Evolutionary conservation across 2,329 filamentous ascomycete genomes (phyloP).

Genomic region (Chrysoporthe puriensis): DNA sequence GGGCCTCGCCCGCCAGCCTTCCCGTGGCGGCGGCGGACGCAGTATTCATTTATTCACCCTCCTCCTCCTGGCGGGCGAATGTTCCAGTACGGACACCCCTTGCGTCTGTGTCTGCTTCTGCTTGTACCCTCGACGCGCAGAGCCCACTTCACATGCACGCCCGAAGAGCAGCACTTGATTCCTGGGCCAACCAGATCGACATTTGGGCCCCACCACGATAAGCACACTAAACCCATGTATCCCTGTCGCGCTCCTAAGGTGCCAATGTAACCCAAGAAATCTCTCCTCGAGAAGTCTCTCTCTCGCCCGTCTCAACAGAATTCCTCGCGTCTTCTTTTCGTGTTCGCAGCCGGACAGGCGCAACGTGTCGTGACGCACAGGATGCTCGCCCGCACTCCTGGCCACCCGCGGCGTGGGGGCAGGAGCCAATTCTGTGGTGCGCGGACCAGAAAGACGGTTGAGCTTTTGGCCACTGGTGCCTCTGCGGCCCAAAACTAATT

Average conservation of each 20-base stretch:
- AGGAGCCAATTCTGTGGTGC: too few species aligned
- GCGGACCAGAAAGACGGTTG: slow-evolving; percentile 2
- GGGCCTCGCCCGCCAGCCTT: not conserved
- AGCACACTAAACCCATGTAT: slow-evolving; percentile 7
- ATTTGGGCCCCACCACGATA: slow-evolving; percentile 1
- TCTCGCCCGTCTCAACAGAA: slow-evolving; percentile 13
- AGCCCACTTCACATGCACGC: slow-evolving; percentile 21
- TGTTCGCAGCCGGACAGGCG: not conserved
- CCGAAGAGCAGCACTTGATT: slow-evolving; percentile 3
- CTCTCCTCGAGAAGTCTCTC: slow-evolving; percentile 4
- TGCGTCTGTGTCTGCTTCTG: slow-evolving; percentile 4
- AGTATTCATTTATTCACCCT: not conserved
- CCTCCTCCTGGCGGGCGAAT: not conserved
- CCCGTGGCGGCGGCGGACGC: not conserved
- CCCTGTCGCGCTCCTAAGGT: slow-evolving; percentile 2
- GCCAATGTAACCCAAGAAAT: slow-evolving; percentile 1
- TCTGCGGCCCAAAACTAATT: not conserved
- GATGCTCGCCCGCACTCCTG: not conserved
- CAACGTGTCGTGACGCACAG: not conserved
- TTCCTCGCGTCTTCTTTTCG: slow-evolving; percentile 1
- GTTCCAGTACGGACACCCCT: not conserved
- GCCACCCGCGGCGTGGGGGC: not conserved
- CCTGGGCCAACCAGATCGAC: slow-evolving; percentile 4
- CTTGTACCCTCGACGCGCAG: not conserved
- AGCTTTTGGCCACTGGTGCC: slow-evolving; percentile 23